A percentile compares a stretch with the other conserved stretches of the same genome.
Evolutionary conservation across 768 basidiomycete genomes (phyloP).

Genomic region (Agrocybe chaxingu): DNA sequence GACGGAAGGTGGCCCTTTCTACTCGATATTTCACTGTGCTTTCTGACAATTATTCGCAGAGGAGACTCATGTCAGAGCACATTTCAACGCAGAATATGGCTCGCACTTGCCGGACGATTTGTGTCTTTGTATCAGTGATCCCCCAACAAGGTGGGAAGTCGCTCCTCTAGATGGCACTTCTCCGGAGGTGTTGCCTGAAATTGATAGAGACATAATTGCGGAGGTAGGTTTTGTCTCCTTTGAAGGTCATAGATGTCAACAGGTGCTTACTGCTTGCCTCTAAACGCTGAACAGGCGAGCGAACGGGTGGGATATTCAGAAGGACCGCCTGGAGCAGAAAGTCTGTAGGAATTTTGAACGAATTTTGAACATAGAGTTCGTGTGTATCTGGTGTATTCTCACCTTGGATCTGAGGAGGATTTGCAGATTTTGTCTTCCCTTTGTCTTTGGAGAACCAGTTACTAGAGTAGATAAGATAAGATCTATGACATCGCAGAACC

Average conservation of each 20-base stretch:
- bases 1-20: slow-evolving; percentile 51
- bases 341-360: slow-evolving; percentile 3
- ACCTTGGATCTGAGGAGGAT: no score
- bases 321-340: slow-evolving; percentile 17
- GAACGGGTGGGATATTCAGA: slow-evolving; percentile 18
- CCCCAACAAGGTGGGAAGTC: slow-evolving; percentile 72
- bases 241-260: neutral
- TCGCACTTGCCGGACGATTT: slow-evolving; percentile 75
- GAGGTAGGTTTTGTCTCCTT: slow-evolving; percentile 37
- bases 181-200: slow-evolving; percentile 58
- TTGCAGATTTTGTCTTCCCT: no score
- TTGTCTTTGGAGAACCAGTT: no score
- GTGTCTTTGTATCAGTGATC: slow-evolving; percentile 72
- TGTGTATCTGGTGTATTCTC: no score
- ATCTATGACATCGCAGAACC: no score
- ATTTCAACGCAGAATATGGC: slow-evolving; percentile 74
- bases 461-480: no score
- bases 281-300: slow-evolving; percentile 17
- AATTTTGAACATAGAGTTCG: no score
- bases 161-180: slow-evolving; percentile 52
- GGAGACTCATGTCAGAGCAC: slow-evolving; percentile 59
- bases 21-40: neutral
- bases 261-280: neutral
- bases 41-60: slow-evolving; percentile 38
- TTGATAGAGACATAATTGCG: slow-evolving; percentile 55